phyloP scores from a whole-genome alignment of 352 stramenopile species.

The Phytophthora meadii region DNA sequence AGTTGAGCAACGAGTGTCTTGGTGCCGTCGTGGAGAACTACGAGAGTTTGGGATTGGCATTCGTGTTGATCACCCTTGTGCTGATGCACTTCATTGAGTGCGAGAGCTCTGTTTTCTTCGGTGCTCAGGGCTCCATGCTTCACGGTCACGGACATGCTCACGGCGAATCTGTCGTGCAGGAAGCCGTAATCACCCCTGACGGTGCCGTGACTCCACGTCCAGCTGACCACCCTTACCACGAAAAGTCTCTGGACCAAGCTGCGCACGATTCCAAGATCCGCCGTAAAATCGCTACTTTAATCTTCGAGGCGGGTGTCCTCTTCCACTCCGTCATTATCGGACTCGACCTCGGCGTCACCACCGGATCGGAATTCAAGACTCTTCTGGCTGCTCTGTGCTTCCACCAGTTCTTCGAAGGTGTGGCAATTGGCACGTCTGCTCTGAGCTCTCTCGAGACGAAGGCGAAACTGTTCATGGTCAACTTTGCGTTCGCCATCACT shows the following conservation, averaged over 20 bases:
- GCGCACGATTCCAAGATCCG: constrained; percentile 28
- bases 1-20: constrained; percentile 65
- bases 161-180: constrained; percentile 10
- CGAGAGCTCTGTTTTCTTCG: constrained; percentile 66
- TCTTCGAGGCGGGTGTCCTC: constrained; percentile 65
- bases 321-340: constrained; percentile 81
- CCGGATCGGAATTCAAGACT: constrained; percentile 57
- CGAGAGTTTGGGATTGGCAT: constrained; percentile 51
- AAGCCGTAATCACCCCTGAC: constrained; percentile 23
- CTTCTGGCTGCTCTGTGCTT: constrained; percentile 73
- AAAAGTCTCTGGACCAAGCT: constrained; percentile 13
- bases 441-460: constrained; percentile 47
- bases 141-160: constrained; percentile 49
- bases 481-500: constrained; percentile 61
- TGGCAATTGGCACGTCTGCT: constrained; percentile 59
- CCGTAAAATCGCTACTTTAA: constrained; percentile 50
- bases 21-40: constrained; percentile 60
- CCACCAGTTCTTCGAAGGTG: constrained; percentile 82
- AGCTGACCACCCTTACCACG: constrained; percentile 29
- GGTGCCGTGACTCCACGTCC: constrained; percentile 17
- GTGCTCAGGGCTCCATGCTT: constrained; percentile 26
- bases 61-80: constrained; percentile 68
- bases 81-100: constrained; percentile 78
- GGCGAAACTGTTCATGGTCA: constrained; percentile 53
- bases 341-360: constrained; percentile 62